Evolutionary conservation across 1,139 yeast genomes (phyloP).

Genomic region (Candida sp.): DNA sequence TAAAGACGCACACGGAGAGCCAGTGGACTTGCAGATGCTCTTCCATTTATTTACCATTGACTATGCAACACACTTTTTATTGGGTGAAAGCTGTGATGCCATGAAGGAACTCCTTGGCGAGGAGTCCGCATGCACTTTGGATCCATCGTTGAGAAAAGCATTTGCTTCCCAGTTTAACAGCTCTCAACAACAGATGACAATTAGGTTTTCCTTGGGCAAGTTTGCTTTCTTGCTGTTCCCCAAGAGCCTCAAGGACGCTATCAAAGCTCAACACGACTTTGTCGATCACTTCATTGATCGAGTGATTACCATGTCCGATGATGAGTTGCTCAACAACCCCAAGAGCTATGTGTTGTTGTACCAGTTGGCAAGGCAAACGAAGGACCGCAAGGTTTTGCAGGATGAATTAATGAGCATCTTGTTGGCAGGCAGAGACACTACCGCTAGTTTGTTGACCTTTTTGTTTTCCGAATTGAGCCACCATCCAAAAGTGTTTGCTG

Average conservation of each 20-base stretch:
- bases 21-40: conserved; percentile 36
- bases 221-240: conserved; percentile 27
- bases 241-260: conserved; percentile 20
- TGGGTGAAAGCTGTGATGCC: conserved; percentile 36
- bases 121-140: conserved; percentile 4
- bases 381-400: conserved; percentile 27
- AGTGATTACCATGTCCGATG: conserved; percentile 27
- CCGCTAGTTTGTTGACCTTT: conserved; percentile 33
- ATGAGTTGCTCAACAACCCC: conserved; percentile 24
- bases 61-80: conserved; percentile 42
- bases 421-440: conserved; percentile 38
- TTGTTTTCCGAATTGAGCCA: conserved; percentile 28
- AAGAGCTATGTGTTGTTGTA: conserved; percentile 26
- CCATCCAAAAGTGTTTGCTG: conserved; percentile 24
- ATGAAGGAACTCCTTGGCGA: conserved; percentile 26
- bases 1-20: conserved; percentile 21
- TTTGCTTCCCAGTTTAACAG: conserved; percentile 19
- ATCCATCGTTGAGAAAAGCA: conserved; percentile 5
- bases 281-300: conserved; percentile 27
- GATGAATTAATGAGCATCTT: conserved; percentile 34
- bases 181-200: conserved; percentile 26
- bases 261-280: conserved; percentile 27
- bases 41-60: conserved; percentile 40
- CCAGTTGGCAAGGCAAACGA: conserved; percentile 31
- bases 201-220: conserved; percentile 29